phyloP scores from a whole-genome alignment of 2,329 filamentous ascomycete genomes.

The Sporothrix brasiliensis region DNA sequence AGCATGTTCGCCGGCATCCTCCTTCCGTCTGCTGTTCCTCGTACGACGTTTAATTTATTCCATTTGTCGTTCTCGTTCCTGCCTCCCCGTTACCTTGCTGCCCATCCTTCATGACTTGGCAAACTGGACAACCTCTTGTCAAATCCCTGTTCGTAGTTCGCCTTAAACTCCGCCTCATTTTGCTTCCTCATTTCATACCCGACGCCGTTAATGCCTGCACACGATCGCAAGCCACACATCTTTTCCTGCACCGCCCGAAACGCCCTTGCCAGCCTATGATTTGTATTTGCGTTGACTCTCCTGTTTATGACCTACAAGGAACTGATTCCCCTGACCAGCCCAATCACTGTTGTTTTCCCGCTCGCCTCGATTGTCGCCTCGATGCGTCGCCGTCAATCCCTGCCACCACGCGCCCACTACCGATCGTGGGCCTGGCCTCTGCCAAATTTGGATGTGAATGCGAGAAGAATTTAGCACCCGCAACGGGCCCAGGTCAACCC shows the following conservation, averaged over 20 bases:
- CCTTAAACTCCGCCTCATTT: background rate
- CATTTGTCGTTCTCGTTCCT: constrained; percentile 19
- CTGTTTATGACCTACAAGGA: background rate
- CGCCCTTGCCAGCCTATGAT: constrained; percentile 13
- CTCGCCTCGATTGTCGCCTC: constrained; percentile 21
- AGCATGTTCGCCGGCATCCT: constrained; percentile 4
- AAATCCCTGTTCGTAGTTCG: background rate
- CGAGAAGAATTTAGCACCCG: background rate
- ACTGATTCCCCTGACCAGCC: background rate
- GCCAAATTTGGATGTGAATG: background rate
- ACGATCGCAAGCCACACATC: constrained; percentile 24
- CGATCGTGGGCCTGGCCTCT: background rate
- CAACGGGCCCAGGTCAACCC: constrained; percentile 7
- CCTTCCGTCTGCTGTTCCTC: constrained; percentile 12
- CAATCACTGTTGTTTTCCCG: constrained; percentile 5
- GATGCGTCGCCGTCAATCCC: constrained; percentile 9
- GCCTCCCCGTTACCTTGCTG: background rate
- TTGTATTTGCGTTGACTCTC: background rate
- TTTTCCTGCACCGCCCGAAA: constrained; percentile 13
- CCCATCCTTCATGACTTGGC: background rate
- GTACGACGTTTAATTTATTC: background rate
- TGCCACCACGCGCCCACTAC: background rate
- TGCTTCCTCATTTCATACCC: background rate
- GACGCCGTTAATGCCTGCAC: constrained; percentile 26
- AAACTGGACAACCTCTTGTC: background rate